A percentile compares a stretch with the other conserved stretches of the same genome.
phyloP scores from a whole-genome alignment of 495 filamentous ascomycete species.

The Haplographium delicatum region DNA sequence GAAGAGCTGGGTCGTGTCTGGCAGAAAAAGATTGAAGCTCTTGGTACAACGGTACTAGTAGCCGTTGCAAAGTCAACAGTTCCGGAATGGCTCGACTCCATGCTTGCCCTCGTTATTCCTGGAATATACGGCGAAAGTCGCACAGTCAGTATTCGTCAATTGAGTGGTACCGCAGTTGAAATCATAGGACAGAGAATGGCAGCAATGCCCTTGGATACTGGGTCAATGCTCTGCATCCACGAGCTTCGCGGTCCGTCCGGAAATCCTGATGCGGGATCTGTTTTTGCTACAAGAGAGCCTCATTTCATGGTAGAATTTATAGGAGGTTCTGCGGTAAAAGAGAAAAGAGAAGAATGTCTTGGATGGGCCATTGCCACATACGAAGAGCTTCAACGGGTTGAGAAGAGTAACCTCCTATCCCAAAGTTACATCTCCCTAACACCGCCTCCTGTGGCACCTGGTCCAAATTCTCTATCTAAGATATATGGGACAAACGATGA shows the following conservation, averaged over 20 bases:
- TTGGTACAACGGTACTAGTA: slow-evolving; percentile 26
- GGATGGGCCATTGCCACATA: slow-evolving; percentile 27
- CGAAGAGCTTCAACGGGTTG: slow-evolving; percentile 18
- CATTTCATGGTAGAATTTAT: slow-evolving; percentile 38
- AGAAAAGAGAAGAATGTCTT: neutral
- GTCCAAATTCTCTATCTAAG: slow-evolving; percentile 11
- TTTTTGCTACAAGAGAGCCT: slow-evolving; percentile 30
- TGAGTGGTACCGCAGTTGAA: slow-evolving; percentile 23
- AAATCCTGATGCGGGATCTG: slow-evolving; percentile 15
- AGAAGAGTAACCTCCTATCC: slow-evolving; percentile 24
- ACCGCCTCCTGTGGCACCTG: slow-evolving; percentile 1
- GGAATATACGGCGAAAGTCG: slow-evolving; percentile 22
- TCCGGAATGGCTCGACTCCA: slow-evolving; percentile 18
- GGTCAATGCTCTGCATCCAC: slow-evolving; percentile 30
- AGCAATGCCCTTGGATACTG: slow-evolving; percentile 26
- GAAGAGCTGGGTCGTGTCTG: slow-evolving; percentile 27
- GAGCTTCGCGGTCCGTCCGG: slow-evolving; percentile 27
- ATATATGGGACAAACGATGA: slow-evolving; percentile 23
- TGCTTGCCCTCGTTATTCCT: slow-evolving; percentile 19
- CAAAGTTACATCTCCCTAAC: slow-evolving; percentile 30
- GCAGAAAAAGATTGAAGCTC: slow-evolving; percentile 27
- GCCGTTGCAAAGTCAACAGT: slow-evolving; percentile 28
- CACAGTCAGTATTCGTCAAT: slow-evolving; percentile 23
- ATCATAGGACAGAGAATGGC: slow-evolving; percentile 22
- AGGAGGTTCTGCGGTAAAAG: slow-evolving; percentile 9